A percentile compares a stretch with the other conserved stretches of the same genome.
These are phyloP conservation scores for Cryphonectria radicalis DNA, from an alignment of 2,329 filamentous ascomycete species.

Conservation along the genomic window DNA sequence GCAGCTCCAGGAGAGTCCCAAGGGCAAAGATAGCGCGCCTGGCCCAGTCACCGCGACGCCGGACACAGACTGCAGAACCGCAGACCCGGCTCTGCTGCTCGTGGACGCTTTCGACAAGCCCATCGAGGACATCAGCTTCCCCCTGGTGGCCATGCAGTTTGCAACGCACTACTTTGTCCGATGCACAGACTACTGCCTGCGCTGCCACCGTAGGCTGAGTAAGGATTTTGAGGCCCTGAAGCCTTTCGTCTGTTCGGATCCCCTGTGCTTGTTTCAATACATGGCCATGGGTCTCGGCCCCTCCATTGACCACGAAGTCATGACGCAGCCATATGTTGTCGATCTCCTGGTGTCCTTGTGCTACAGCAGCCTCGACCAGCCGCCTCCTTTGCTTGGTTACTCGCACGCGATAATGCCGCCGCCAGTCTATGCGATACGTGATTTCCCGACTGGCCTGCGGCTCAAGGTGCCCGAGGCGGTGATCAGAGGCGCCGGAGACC, in stretches of 20 bases:
- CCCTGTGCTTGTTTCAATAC: slow-evolving; percentile 85
- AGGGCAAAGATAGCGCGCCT: neutral
- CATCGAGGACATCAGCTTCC: slow-evolving; percentile 49
- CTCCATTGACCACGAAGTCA: slow-evolving; percentile 82
- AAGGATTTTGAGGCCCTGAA: slow-evolving; percentile 72
- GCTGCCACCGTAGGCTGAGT: slow-evolving; percentile 74
- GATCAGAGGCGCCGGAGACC: neutral
- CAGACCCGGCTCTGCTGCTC: slow-evolving; percentile 11
- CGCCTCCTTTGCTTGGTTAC: neutral
- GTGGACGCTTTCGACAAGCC: slow-evolving; percentile 11
- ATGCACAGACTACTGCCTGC: slow-evolving; percentile 85
- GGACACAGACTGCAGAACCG: slow-evolving; percentile 21
- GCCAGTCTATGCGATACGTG: slow-evolving; percentile 42
- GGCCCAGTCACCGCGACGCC: slow-evolving; percentile 36
- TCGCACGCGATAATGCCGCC: accelerated
- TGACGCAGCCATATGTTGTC: slow-evolving; percentile 78
- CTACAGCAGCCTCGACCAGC: slow-evolving; percentile 58
- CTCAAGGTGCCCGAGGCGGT: slow-evolving; percentile 39
- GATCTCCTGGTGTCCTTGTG: slow-evolving; percentile 85
- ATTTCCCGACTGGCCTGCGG: slow-evolving; percentile 49
- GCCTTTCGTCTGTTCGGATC: slow-evolving; percentile 76
- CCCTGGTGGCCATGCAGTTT: slow-evolving; percentile 72
- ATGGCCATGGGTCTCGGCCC: slow-evolving; percentile 84
- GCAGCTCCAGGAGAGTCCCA: neutral
- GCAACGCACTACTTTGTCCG: slow-evolving; percentile 75